A percentile compares a stretch with the other conserved stretches of the same genome.
phyloP scores from a whole-genome alignment of 768 basidiomycete genomes.

The Hortiboletus flavorubellus region DNA sequence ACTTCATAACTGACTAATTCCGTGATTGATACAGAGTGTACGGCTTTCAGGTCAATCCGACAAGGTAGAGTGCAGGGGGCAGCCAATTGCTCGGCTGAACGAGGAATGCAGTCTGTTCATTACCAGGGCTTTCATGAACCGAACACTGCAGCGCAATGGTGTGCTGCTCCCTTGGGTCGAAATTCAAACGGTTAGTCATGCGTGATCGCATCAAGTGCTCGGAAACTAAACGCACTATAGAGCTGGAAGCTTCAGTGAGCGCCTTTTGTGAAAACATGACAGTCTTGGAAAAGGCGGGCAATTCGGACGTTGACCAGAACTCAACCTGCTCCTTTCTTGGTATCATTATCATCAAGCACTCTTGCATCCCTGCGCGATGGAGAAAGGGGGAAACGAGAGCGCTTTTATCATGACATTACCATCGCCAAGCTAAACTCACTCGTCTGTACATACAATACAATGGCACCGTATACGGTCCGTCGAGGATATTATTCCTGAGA shows the following conservation, averaged over 20 bases:
- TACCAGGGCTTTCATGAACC: constrained; percentile 75
- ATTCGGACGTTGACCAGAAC: constrained; percentile 54
- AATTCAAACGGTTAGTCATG: constrained; percentile 59
- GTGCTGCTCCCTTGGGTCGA: constrained; percentile 86
- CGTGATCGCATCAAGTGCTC: background rate
- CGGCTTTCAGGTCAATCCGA: constrained; percentile 65
- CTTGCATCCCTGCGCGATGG: constrained; percentile 51
- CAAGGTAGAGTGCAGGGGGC: constrained; percentile 65
- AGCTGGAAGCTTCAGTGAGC: constrained; percentile 59
- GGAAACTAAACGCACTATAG: constrained; percentile 34
- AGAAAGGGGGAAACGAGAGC: constrained; percentile 70
- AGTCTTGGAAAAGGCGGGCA: constrained; percentile 74
- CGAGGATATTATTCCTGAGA: constrained; percentile 54
- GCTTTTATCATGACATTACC: constrained; percentile 63
- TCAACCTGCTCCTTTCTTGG: constrained; percentile 40
- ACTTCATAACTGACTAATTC: background rate
- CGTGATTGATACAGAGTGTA: constrained; percentile 46
- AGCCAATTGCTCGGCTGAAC: constrained; percentile 41
- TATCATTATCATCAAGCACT: constrained; percentile 33
- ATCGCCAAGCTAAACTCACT: constrained; percentile 70
- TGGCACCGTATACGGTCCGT: constrained; percentile 78
- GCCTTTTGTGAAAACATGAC: constrained; percentile 64
- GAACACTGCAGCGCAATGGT: constrained; percentile 77
- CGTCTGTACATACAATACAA: constrained; percentile 74
- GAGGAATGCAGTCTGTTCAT: constrained; percentile 65